Conservation (phyloP, 192 early-diverging fungal species). For the Rhizoclosmatium sp. region DNA sequence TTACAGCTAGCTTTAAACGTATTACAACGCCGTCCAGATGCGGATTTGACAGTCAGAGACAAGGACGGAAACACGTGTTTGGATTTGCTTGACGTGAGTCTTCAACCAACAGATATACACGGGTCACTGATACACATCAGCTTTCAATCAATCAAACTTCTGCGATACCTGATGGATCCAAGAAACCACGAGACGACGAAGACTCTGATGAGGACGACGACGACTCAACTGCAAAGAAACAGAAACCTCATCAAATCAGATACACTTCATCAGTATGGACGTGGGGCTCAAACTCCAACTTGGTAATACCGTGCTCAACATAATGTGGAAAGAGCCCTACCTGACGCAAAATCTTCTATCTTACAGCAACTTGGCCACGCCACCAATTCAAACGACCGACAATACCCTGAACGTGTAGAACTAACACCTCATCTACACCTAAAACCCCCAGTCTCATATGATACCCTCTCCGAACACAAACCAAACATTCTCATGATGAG, state of each 20-base stretch:
- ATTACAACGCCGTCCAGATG: slow-evolving; percentile 52
- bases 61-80: slow-evolving; percentile 59
- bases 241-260: slow-evolving; percentile 25
- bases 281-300: slow-evolving; percentile 76
- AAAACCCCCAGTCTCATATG: slow-evolving; percentile 30
- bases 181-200: slow-evolving; percentile 30
- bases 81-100: slow-evolving; percentile 51
- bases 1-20: slow-evolving; percentile 57
- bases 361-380: slow-evolving; percentile 61
- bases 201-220: slow-evolving; percentile 49
- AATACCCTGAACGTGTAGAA: slow-evolving; percentile 69
- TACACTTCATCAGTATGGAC: slow-evolving; percentile 64
- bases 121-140: slow-evolving; percentile 2
- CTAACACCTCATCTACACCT: slow-evolving; percentile 45
- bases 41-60: slow-evolving; percentile 61
- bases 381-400: slow-evolving; percentile 67
- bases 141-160: background rate
- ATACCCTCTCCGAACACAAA: slow-evolving; percentile 38
- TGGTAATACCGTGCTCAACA: slow-evolving; percentile 45
- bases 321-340: background rate
- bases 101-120: background rate
- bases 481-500: slow-evolving; percentile 47
- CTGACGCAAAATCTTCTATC: background rate
- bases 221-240: slow-evolving; percentile 43
- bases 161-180: background rate